Evolutionary conservation across 805 yeast species (phyloP).

Genomic region (Starmerella floris): DNA sequence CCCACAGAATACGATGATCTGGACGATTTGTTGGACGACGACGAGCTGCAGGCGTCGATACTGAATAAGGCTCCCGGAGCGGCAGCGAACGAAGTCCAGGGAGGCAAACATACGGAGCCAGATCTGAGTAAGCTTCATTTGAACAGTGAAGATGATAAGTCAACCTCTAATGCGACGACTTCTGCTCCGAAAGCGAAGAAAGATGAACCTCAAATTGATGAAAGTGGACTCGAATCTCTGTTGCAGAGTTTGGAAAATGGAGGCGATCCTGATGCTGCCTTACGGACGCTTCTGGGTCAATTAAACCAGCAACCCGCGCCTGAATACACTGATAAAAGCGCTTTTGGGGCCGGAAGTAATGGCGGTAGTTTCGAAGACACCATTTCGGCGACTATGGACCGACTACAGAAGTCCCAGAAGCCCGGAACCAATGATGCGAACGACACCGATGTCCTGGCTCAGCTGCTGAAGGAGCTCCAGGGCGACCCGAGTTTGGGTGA

Average conservation of each 20-base stretch:
- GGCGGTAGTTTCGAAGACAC: constrained; percentile 45
- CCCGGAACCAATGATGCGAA: constrained; percentile 31
- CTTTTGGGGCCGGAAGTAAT: neutral
- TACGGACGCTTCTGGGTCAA: neutral
- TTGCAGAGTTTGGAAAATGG: neutral
- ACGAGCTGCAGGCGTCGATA: constrained; percentile 46
- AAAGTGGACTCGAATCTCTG: constrained; percentile 3
- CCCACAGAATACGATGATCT: constrained; percentile 20
- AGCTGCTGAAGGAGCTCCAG: constrained; percentile 50
- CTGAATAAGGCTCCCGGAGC: constrained; percentile 45
- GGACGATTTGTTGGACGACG: constrained; percentile 66
- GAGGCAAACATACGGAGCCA: too few relatives aligned
- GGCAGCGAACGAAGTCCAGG: neutral
- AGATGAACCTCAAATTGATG: neutral
- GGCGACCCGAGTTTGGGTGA: constrained; percentile 26
- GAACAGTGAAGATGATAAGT: neutral
- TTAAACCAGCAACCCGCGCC: neutral
- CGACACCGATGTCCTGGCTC: constrained; percentile 42
- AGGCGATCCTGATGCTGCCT: neutral
- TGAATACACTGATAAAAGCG: constrained; percentile 12
- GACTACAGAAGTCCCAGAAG: constrained; percentile 70
- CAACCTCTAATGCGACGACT: neutral
- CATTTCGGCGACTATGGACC: constrained; percentile 63
- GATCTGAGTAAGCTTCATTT: neutral
- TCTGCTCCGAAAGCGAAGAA: neutral